Percentiles rank a stretch among this genome's conserved stretches.
These are phyloP conservation scores for Rhexocercosporidium sp. DNA, from an alignment of 2,329 filamentous ascomycete species.

Conservation along the genomic window DNA sequence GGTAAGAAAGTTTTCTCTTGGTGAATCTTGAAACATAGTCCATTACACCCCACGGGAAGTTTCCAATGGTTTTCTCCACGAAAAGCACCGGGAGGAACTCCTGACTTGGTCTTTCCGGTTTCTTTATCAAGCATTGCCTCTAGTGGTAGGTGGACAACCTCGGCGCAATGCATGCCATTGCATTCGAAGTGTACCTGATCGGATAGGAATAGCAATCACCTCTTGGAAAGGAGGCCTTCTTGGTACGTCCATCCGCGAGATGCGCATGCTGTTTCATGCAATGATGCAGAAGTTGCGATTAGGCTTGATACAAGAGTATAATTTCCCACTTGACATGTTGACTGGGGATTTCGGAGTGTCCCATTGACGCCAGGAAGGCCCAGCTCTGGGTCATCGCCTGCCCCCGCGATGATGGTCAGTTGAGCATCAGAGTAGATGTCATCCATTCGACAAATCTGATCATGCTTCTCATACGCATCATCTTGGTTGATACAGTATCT, in stretches of 20 bases:
- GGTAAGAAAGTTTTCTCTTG: not conserved
- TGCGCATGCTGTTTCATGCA: not conserved
- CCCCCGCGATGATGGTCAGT: not conserved
- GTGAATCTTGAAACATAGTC: slow-evolving; percentile 3
- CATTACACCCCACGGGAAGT: slow-evolving; percentile 4
- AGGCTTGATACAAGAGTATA: not conserved
- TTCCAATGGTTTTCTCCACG: not conserved
- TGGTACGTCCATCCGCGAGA: slow-evolving; percentile 16
- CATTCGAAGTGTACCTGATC: slow-evolving; percentile 38
- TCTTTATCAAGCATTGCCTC: not conserved
- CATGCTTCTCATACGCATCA: not conserved
- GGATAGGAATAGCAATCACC: slow-evolving; percentile 41
- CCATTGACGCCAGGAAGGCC: not conserved
- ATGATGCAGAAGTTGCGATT: not conserved
- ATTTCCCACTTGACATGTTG: not conserved
- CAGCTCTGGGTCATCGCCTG: not conserved
- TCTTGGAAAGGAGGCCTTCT: slow-evolving; percentile 30
- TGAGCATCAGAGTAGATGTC: not conserved
- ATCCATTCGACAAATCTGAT: slow-evolving; percentile 3
- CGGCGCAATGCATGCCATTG: slow-evolving; percentile 10
- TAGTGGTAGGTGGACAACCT: not conserved
- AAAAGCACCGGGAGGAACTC: not conserved
- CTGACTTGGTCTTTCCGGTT: not conserved
- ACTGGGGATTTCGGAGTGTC: not conserved
- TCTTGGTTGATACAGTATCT: slow-evolving; percentile 4